Base-by-base conservation (phyloP, 176 grass and related monocot species). In the Alloteropsis semialata region DNA sequence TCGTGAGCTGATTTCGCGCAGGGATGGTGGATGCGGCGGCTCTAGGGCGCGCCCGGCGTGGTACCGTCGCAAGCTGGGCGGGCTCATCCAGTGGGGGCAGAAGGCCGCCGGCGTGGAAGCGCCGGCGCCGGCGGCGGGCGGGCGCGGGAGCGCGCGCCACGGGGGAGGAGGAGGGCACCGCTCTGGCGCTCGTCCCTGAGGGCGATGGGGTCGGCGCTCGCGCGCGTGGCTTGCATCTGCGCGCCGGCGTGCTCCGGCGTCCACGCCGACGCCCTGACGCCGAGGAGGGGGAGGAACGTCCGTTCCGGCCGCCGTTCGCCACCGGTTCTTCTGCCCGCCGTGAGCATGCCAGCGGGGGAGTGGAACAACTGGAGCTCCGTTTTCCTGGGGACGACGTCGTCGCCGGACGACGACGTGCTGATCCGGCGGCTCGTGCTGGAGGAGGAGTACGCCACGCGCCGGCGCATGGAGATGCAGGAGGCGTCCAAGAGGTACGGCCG, bases 361-460 rank as follows among this genome's bases (percentile, higher is more conserved):
- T 82, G 81, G 9, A 59, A 29, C 0, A 45, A 71, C 42, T 71
- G 42, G 68, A 71, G 24, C 0, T 48, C 8, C 68, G 25, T 63
- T 2, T 89, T 78, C 70, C 54, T 84, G 30, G 87, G 82, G 18
- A 83, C 62, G 18, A 83, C 62, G 75, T 74, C 65, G 75, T 74
- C 87, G 7, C 17, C 87, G 75, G 72, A 18, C 5, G 66, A 82
- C 1, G 81, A 91, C 66, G 13, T 58, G 36, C 10, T 84, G 79
- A 82, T 93, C 66, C 82, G 85, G 11, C 73, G 79, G 65, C 75
- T 93, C 50, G 69, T 92, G 83, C 51, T 85, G 22, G 89, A 58
- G 62, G 84, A 95, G 76, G 87, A 57, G 55, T 24, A 87, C 29
- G 84, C 75, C 25, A 46, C 71, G 68, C 67, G 76, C 42, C 89